A percentile compares a stretch with the other conserved stretches of the same genome.
Conservation (phyloP, 768 basidiomycete genomes). For the Lepiota venenata region DNA sequence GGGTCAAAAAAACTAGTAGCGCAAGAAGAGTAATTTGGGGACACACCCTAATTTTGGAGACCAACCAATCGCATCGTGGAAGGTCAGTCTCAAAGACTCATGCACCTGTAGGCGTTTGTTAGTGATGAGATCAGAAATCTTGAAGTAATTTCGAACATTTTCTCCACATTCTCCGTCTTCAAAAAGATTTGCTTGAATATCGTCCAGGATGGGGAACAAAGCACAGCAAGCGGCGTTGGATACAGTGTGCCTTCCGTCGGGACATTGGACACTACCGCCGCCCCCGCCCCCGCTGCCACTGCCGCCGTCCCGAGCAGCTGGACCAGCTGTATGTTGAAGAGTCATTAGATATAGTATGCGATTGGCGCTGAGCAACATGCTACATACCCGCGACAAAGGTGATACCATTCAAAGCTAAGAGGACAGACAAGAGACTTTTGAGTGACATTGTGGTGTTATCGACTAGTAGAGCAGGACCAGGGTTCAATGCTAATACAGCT, state of each 20-base stretch:
- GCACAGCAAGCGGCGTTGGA: conserved; percentile 33
- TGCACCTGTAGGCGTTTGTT: not conserved
- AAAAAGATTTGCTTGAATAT: conserved; percentile 35
- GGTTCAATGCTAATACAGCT: not conserved
- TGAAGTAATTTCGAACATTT: not conserved
- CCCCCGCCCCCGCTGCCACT: too few species aligned
- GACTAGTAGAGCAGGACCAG: not conserved
- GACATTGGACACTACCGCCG: too few species aligned
- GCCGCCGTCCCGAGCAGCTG: not conserved
- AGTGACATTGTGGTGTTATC: conserved; percentile 6
- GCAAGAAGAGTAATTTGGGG: not conserved
- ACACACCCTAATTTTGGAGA: conserved; percentile 30
- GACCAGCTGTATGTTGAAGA: not conserved
- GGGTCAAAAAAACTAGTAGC: not conserved
- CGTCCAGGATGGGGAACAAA: conserved; percentile 35
- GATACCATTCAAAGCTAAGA: conserved; percentile 3
- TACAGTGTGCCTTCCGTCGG: conserved; percentile 22
- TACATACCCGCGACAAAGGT: conserved; percentile 1
- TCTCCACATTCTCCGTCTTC: conserved; percentile 29
- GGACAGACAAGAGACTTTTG: conserved; percentile 1
- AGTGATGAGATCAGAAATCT: not conserved
- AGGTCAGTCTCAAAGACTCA: conserved; percentile 25
- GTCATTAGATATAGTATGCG: not conserved
- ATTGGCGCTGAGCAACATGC: not conserved
- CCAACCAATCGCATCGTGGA: conserved; percentile 43